phyloP scores from a whole-genome alignment of 2,329 filamentous ascomycete species.

The Teratosphaeria destructans region DNA sequence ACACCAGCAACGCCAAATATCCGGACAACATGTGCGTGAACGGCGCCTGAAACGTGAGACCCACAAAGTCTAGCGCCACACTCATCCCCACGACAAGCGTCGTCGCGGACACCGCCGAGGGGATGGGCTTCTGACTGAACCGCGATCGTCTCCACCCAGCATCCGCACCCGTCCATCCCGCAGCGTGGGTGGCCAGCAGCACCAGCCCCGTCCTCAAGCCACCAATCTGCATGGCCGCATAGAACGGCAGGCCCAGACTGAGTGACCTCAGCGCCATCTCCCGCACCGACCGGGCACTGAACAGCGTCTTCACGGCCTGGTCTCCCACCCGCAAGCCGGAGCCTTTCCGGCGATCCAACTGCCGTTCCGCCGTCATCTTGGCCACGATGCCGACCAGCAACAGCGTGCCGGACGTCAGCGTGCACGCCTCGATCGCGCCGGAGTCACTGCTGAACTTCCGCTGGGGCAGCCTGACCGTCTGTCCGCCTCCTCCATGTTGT shows the following conservation, averaged over 20 bases:
- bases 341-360: slow-evolving; percentile 23
- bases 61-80: slow-evolving; percentile 25
- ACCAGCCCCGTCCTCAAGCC: slow-evolving; percentile 44
- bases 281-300: slow-evolving; percentile 6
- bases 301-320: slow-evolving; percentile 2
- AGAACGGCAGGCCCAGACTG: slow-evolving; percentile 40
- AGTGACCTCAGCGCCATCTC: slow-evolving; percentile 14
- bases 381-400: slow-evolving; percentile 34
- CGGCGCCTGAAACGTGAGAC: slow-evolving; percentile 19
- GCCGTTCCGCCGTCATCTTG: slow-evolving; percentile 21
- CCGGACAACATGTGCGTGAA: slow-evolving; percentile 30
- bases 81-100: slow-evolving; percentile 25
- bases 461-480: slow-evolving; percentile 5
- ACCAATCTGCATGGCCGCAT: slow-evolving; percentile 45
- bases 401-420: slow-evolving; percentile 37
- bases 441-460: slow-evolving; percentile 8
- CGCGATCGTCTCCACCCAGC: slow-evolving; percentile 6
- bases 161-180: slow-evolving; percentile 27
- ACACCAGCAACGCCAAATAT: slow-evolving; percentile 36
- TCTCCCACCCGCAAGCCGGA: background rate
- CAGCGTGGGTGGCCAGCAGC: slow-evolving; percentile 37
- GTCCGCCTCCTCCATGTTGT: slow-evolving; percentile 16
- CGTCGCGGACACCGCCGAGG: slow-evolving; percentile 28
- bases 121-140: slow-evolving; percentile 17
- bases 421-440: slow-evolving; percentile 34